Evolutionary conservation across 1,284 basidiomycete species (phyloP).

Genomic region (Malassezia vespertilionis): DNA sequence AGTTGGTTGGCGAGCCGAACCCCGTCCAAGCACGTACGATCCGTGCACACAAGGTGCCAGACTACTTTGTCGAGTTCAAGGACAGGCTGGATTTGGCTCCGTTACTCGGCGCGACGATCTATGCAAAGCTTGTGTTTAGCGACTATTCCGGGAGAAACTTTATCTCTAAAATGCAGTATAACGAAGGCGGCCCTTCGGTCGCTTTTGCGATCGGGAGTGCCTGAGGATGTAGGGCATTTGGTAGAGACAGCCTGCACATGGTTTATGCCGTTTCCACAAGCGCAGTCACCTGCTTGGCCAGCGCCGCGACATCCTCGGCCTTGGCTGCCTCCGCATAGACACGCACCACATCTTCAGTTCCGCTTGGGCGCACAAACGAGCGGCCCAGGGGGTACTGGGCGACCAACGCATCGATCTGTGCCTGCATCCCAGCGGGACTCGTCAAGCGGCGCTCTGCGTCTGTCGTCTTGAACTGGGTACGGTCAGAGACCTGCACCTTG

Average conservation of each 20-base stretch:
- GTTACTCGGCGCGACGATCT: constrained; percentile 44
- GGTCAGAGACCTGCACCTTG: constrained; percentile 79
- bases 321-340: constrained; percentile 88
- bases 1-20: constrained; percentile 34
- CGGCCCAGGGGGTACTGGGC: constrained; percentile 71
- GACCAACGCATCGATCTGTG: constrained; percentile 73
- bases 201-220: constrained; percentile 18
- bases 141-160: constrained; percentile 34
- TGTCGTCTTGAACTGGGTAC: constrained; percentile 74
- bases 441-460: constrained; percentile 85
- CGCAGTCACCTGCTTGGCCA: constrained; percentile 33
- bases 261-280: constrained; percentile 20
- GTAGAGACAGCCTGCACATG: not conserved
- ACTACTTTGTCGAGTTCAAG: constrained; percentile 46
- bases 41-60: constrained; percentile 36
- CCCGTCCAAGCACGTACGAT: constrained; percentile 34
- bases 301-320: constrained; percentile 59
- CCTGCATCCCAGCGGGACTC: constrained; percentile 69
- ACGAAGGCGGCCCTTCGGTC: constrained; percentile 34
- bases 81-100: constrained; percentile 40
- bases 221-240: not conserved
- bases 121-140: constrained; percentile 41
- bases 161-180: constrained; percentile 42
- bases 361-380: constrained; percentile 88
- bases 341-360: constrained; percentile 94